A percentile compares a stretch with the other conserved stretches of the same genome.
Evolutionary conservation across 1,139 yeast genomes (phyloP).

Genomic region (Yarrowia galli): DNA sequence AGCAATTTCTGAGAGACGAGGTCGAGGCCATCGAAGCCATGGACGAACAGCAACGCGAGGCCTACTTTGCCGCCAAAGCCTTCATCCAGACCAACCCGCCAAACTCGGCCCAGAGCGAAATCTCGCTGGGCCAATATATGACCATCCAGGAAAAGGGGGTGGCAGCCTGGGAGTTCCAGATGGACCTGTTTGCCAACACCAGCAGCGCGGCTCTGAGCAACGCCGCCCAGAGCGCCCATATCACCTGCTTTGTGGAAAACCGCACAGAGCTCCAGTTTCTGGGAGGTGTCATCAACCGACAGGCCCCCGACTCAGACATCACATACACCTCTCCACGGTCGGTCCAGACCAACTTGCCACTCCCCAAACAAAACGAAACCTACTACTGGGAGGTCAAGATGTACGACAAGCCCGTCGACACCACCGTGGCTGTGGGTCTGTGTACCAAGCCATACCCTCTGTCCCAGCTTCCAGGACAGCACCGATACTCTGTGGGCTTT

Average conservation of each 20-base stretch:
- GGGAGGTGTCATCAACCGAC: conserved; percentile 58
- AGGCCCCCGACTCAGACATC: conserved; percentile 3
- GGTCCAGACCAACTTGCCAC: conserved; percentile 82
- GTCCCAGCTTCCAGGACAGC: conserved; percentile 86
- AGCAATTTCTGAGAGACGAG: conserved; percentile 69
- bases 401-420: conserved; percentile 64
- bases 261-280: conserved; percentile 80
- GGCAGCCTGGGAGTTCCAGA: conserved; percentile 89
- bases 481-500: conserved; percentile 82
- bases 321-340: conserved; percentile 56
- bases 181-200: conserved; percentile 55
- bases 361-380: conserved; percentile 84
- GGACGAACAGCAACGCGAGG: conserved; percentile 57
- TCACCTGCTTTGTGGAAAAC: conserved; percentile 67
- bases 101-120: conserved; percentile 53
- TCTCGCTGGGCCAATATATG: conserved; percentile 57
- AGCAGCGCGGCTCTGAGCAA: conserved; percentile 49
- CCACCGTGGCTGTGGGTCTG: conserved; percentile 74
- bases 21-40: conserved; percentile 72
- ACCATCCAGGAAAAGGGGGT: conserved; percentile 91
- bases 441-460: conserved; percentile 90
- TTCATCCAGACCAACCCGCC: conserved; percentile 58
- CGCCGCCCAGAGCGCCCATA: conserved; percentile 54
- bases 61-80: conserved; percentile 64
- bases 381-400: conserved; percentile 89